phyloP scores from a whole-genome alignment of 768 basidiomycete genomes.

The Cystoderma amianthinum region DNA sequence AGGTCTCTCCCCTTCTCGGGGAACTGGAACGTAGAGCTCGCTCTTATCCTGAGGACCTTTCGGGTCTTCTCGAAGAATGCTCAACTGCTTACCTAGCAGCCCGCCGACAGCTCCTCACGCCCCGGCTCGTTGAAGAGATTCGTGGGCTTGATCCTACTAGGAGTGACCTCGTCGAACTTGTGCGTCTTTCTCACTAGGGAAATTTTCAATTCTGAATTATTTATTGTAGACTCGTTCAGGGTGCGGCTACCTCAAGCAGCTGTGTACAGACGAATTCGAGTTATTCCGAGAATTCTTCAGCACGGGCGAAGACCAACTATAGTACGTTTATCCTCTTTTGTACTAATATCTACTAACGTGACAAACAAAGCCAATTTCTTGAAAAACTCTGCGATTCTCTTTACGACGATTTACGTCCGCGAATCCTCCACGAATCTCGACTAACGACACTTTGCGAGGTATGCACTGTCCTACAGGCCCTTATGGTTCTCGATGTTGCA shows the following conservation, averaged over 20 bases:
- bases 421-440: slow-evolving; percentile 89
- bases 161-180: slow-evolving; percentile 86
- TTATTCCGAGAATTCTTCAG: slow-evolving; percentile 84
- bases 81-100: slow-evolving; percentile 76
- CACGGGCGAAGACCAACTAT: slow-evolving; percentile 65
- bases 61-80: slow-evolving; percentile 78
- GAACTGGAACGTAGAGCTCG: slow-evolving; percentile 80
- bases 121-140: slow-evolving; percentile 15
- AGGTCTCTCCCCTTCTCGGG: slow-evolving; percentile 69
- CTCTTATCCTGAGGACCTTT: slow-evolving; percentile 79
- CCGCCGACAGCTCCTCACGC: slow-evolving; percentile 65
- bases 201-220: slow-evolving; percentile 2
- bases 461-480: slow-evolving; percentile 91
- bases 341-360: slow-evolving; percentile 1
- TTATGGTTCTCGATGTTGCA: slow-evolving; percentile 87
- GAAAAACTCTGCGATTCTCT: slow-evolving; percentile 91
- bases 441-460: slow-evolving; percentile 88
- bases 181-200: slow-evolving; percentile 19
- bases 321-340: slow-evolving; percentile 24
- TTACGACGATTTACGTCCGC: slow-evolving; percentile 92
- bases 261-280: slow-evolving; percentile 86
- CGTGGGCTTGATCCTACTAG: slow-evolving; percentile 50
- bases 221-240: slow-evolving; percentile 73
- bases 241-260: slow-evolving; percentile 86
- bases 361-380: slow-evolving; percentile 64